phyloP scores from a whole-genome alignment of 768 basidiomycete genomes.

The Tulasnella sp. region DNA sequence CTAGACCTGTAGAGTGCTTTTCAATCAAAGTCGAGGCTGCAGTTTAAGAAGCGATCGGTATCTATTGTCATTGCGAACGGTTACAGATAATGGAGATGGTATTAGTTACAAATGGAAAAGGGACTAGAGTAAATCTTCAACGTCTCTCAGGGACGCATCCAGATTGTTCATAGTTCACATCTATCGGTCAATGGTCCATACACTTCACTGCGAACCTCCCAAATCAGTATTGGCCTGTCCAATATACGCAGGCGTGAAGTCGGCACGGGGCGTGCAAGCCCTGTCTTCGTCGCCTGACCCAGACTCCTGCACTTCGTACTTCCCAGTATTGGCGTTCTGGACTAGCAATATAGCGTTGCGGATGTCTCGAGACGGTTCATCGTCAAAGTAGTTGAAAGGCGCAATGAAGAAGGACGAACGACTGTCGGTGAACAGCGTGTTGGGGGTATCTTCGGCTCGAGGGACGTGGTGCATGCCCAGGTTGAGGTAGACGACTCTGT shows the following conservation, averaged over 20 bases:
- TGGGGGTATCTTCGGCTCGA: slow-evolving; percentile 7
- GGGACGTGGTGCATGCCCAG: slow-evolving; percentile 7
- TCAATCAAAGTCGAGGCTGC: too few species aligned
- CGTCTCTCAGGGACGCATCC: too few species aligned
- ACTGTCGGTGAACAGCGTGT: not conserved
- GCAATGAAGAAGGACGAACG: slow-evolving; percentile 1
- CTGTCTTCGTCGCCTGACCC: not conserved
- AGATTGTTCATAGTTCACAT: too few species aligned
- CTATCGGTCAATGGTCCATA: too few species aligned
- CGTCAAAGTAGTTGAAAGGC: slow-evolving; percentile 8
- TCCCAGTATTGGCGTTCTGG: not conserved
- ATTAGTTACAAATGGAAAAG: too few species aligned
- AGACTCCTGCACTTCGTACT: not conserved
- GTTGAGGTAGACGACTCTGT: not conserved
- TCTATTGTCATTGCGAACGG: too few species aligned
- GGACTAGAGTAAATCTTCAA: too few species aligned
- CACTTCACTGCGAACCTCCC: not conserved
- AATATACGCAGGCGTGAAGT: not conserved
- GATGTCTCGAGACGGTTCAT: not conserved
- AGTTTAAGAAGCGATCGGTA: too few species aligned
- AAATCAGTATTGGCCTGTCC: not conserved
- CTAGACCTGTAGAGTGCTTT: too few species aligned
- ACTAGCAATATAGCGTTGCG: not conserved
- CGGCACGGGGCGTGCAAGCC: not conserved
- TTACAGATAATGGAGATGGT: too few species aligned